Evolutionary conservation across 2,329 filamentous ascomycete species (phyloP), one percentile per base, ranked within the genome.

Genomic region (Botrytis sinoallii): DNA sequence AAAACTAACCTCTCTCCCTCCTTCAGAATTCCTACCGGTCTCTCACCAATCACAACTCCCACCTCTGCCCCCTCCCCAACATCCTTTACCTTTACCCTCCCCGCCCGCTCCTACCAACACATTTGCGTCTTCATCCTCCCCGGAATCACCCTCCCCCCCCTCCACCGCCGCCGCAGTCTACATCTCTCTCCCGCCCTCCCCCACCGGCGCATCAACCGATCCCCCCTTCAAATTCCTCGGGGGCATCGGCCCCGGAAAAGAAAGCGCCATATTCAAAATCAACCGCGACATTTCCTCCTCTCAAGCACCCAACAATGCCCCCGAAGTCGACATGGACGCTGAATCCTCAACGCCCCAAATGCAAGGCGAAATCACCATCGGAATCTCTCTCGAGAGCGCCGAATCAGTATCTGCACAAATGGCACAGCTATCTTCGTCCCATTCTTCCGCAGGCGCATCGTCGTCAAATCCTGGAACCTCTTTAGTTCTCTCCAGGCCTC

Each of bases 101-200:
- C 82, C 1, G 82, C 88, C 65, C 79, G 80, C 3, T 78, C 89
- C 70, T 94, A 96, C 82, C 90, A 92, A 25, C 94, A 98, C 82
- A 88, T 98, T 72, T 92, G 94, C 79, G 90, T 98, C 73, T 97
- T 98, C 84, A 86, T 98, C 52, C 88, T 98, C 0, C 97, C 96
- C 25, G 79, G 79, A n/a, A 86, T 92, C 16, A 83, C 87, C 16
- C 86, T 99, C 0, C 95, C 95, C 95, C 0, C 85, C 88, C 6
- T 88, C 89, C 77, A 92, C 92, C 32, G 95, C 94, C 8, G 96
- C 95, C 22, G 93, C 94, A 65, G 95, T 99, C 76, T 98, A 98
- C 84, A 88, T 97, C 66, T 92, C 95, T 77, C 84, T 92, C n/a
- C 81, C 83, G 71, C 82, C 77, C 81, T 78, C 83, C 74, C 82